Base-by-base conservation (phyloP, 805 yeast genomes). In the Monosporozyma yasuniensis region DNA sequence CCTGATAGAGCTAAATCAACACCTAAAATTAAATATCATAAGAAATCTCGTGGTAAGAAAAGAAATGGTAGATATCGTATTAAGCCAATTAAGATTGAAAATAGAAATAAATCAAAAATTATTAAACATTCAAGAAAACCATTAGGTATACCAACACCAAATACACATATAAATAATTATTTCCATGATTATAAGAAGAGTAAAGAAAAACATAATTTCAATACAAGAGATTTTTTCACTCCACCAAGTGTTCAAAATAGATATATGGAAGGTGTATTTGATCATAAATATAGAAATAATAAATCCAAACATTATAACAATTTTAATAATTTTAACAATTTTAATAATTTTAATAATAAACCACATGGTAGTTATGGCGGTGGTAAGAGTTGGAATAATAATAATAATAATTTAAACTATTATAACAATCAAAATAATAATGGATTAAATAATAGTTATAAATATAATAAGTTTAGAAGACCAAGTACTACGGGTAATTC, bases 181-280 rank as follows among this genome's bases (percentile, higher is more conserved):
- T 70, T 69, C 55, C 65, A 70, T 30, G 66, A 71, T 22, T 70
- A 66, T 53, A 66, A 59, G 46, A 59, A 52, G 39, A 49, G 50
- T 16, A 53, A 55, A 30, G 49, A 56, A 11, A 52, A 54, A 11
- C 49, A 65, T 44, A 50, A 58, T 16, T 82, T 77, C 58, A 79
- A 79, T 56, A 73, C 91, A 47, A 83, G 81, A 57, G 91, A 85
- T 61, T 82, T 76, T 56, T 85, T 84, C 62, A 85, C 93, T 3
- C 93, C 93, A 2, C 84, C 84, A 49, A 79, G 89, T 23, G 83
- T 81, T 5, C 77, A 80, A 58, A 79, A 77, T 51, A 83, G 81
- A 55, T 84, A 81, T 62, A 77, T 84, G 84, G 87, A 80, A 49
- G 70, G 70, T 54, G 80, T 81, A 54, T 81, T 67, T 67, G 76